Evolutionary conservation across 2,329 filamentous ascomycete genomes (phyloP).

Genomic region (Cladosporium sp.): DNA sequence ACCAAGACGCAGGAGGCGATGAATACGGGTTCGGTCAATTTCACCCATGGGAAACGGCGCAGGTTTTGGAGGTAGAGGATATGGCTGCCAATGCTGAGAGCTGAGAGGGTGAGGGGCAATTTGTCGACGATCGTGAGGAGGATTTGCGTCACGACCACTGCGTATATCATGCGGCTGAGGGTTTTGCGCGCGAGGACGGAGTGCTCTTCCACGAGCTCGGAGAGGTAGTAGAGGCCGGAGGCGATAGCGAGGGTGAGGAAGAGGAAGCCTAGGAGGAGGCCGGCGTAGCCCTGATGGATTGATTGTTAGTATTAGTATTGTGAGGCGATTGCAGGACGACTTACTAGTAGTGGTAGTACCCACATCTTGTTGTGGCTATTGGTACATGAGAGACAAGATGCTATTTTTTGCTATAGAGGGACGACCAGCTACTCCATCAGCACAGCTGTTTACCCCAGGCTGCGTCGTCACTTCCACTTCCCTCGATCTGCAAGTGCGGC

Average conservation of each 20-base stretch:
- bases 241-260: slow-evolving; percentile 95
- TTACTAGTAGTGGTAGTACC: slow-evolving; percentile 76
- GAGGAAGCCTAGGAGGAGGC: slow-evolving; percentile 81
- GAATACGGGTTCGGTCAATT: slow-evolving; percentile 82
- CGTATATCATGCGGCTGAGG: slow-evolving; percentile 81
- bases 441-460: background rate
- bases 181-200: slow-evolving; percentile 86
- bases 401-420: background rate
- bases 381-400: background rate
- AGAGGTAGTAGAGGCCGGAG: slow-evolving; percentile 97
- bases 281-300: slow-evolving; percentile 63
- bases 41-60: slow-evolving; percentile 70
- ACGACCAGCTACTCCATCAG: background rate
- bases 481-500: background rate
- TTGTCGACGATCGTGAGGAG: slow-evolving; percentile 75
- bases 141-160: slow-evolving; percentile 68
- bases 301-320: slow-evolving; percentile 7
- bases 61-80: slow-evolving; percentile 86
- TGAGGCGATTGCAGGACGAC: background rate
- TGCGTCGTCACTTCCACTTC: background rate
- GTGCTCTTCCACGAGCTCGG: slow-evolving; percentile 96
- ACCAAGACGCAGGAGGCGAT: slow-evolving; percentile 80
- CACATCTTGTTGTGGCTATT: slow-evolving; percentile 63
- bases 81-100: slow-evolving; percentile 76
- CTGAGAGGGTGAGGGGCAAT: slow-evolving; percentile 72